These are phyloP conservation scores for Sporisorium scitamineum DNA, from an alignment of 1,284 basidiomycete genomes.

Conservation along the genomic window DNA sequence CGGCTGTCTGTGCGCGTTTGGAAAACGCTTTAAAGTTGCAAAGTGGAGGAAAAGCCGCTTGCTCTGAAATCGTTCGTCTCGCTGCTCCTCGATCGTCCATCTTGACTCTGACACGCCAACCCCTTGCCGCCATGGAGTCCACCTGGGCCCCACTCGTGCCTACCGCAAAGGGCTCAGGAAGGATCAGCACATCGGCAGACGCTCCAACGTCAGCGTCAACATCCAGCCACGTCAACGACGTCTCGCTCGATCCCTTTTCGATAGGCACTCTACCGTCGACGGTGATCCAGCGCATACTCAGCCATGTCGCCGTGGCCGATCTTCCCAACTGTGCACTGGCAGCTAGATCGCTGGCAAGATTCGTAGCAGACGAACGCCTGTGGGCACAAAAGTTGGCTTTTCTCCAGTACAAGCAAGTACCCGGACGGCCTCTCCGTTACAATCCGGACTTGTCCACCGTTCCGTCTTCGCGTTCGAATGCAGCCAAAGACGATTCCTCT, in stretches of 20 bases:
- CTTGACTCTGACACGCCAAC: neutral
- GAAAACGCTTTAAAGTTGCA: slow-evolving; percentile 1
- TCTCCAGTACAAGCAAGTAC: slow-evolving; percentile 48
- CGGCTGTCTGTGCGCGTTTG: slow-evolving; percentile 6
- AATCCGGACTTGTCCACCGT: slow-evolving; percentile 42
- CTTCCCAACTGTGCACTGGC: slow-evolving; percentile 44
- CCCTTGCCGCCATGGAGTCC: slow-evolving; percentile 32
- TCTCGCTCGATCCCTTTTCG: slow-evolving; percentile 43
- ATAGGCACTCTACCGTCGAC: slow-evolving; percentile 42
- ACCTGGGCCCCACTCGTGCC: slow-evolving; percentile 52
- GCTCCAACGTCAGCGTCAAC: slow-evolving; percentile 8
- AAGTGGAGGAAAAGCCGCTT: slow-evolving; percentile 6
- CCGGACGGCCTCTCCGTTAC: slow-evolving; percentile 38
- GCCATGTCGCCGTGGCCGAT: slow-evolving; percentile 40
- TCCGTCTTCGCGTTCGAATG: neutral
- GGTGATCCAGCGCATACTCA: slow-evolving; percentile 49
- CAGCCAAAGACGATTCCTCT: neutral
- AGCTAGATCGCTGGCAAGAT: slow-evolving; percentile 45
- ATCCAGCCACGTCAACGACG: slow-evolving; percentile 21
- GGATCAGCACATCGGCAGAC: slow-evolving; percentile 14
- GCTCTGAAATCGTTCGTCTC: neutral
- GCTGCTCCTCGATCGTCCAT: neutral
- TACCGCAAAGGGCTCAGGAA: slow-evolving; percentile 23
- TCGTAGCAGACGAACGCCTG: slow-evolving; percentile 54
- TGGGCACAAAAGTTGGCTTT: slow-evolving; percentile 47